A percentile compares a stretch with the other conserved stretches of the same genome.
phyloP scores from a whole-genome alignment of 306 rosid species.

The Vigna reflexopilosa region DNA sequence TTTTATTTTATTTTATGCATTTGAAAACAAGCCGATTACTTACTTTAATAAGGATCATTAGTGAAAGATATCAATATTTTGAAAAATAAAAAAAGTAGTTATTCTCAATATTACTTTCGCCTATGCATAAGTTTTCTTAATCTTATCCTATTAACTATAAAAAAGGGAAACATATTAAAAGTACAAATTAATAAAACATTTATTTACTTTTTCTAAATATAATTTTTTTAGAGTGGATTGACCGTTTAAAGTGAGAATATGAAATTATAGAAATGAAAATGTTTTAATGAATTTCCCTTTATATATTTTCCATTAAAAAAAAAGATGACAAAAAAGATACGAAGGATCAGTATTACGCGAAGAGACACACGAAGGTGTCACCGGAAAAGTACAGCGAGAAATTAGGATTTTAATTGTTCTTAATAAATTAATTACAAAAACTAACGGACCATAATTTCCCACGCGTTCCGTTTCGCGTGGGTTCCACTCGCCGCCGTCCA shows the following conservation, averaged over 20 bases:
- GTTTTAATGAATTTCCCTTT: not conserved
- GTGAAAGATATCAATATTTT: not conserved
- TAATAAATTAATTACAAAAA: not conserved
- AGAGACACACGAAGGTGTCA: slow-evolving; percentile 15
- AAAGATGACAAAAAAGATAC: not conserved
- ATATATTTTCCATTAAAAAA: too few relatives aligned
- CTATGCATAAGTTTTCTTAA: not conserved
- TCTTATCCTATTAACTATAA: not conserved
- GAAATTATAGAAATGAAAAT: not conserved
- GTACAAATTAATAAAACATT: not conserved
- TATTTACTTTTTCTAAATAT: too few relatives aligned
- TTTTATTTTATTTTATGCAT: too few relatives aligned
- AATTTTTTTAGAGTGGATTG: not conserved
- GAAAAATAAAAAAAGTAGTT: not conserved
- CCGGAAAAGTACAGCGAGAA: slow-evolving; percentile 1
- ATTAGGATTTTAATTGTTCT: not conserved
- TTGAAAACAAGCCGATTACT: too few relatives aligned
- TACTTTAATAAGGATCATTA: not conserved
- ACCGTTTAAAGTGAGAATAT: not conserved
- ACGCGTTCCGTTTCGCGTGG: slow-evolving; percentile 13
- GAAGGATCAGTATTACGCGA: not conserved
- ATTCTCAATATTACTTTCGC: not conserved
- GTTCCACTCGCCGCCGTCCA: not conserved
- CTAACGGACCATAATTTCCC: not conserved
- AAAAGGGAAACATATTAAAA: not conserved